Base-by-base conservation (phyloP, 495 filamentous ascomycete species). In the Penicilliopsis zonata region DNA sequence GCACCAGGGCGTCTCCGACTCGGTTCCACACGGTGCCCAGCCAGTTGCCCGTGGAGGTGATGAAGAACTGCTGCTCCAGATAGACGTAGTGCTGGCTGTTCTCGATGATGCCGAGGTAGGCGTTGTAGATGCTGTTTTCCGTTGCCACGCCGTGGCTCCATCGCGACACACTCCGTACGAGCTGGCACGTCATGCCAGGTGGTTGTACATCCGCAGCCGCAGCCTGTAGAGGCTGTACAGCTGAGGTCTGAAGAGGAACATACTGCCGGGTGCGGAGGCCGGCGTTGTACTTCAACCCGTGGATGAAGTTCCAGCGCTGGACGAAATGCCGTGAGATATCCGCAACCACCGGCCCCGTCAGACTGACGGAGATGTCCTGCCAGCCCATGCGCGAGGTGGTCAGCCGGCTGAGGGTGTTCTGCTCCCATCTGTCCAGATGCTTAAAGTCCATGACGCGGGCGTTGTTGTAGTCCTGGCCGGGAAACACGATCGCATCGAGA, bases 31-130 rank as follows among this genome's bases (percentile, higher is more conserved):
- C 70, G 4, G 82, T 84, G 0, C 60, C 53, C 52, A 87, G 82
- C 20, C 85, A 47, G 9, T 82, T 76, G 13, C 84, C 80, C 0
- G 84, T 90, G 5, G 84, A 81, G 3, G 82, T 85, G 43, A 85
- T 83, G 63, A 90, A 88, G 60, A 88, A 87, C 42, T 90, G 83
- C 41, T 90, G 88, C 49, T 88, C 82, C 26, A 88, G 86, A 51
- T 90, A 90, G 14, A 90, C 74, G 47, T 74, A 87, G 46, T 88
- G 79, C 51, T 83, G 53, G 0, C 83, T 82, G 26, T 72, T 75
- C 10, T 69, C 48, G 35, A 88, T 90, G 17, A 83, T 48, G 21
- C 86, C 76, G 28, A 56, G 68, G 46, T 88, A 88, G 3, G 84
- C 83, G 36, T 79, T 86, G 31, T 85, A 79, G 22, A 90, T 87